phyloP scores from a whole-genome alignment of 306 rosid genomes.

The Malus asiatica region DNA sequence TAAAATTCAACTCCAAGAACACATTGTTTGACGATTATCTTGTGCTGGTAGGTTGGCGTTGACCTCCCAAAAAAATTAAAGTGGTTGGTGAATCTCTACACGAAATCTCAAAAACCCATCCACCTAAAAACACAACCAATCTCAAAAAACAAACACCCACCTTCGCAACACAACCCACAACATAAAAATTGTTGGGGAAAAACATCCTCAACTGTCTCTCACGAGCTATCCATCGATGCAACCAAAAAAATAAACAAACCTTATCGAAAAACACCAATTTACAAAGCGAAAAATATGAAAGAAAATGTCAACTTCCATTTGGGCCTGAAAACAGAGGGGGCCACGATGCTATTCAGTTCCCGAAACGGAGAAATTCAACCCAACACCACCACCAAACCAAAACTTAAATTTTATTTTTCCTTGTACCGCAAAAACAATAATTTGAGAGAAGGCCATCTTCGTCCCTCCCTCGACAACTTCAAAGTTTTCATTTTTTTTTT shows the following conservation, averaged over 20 bases:
- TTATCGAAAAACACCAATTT: background rate
- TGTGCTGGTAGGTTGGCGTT: background rate
- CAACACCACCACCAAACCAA: background rate
- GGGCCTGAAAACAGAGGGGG: background rate
- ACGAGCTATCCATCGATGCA: background rate
- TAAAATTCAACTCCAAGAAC: background rate
- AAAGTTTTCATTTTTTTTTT: background rate
- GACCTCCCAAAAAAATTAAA: background rate
- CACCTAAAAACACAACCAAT: background rate
- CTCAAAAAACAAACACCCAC: background rate
- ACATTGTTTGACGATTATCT: background rate
- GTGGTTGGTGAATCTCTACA: background rate
- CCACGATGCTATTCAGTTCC: background rate
- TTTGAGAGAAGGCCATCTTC: background rate
- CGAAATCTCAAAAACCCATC: background rate
- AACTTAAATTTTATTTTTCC: background rate
- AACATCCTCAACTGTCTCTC: background rate
- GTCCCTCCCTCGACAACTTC: background rate
- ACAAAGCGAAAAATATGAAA: background rate
- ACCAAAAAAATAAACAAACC: background rate
- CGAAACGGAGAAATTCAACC: background rate
- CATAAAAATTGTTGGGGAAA: background rate
- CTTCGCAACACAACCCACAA: background rate
- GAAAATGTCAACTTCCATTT: background rate
- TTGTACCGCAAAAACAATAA: background rate